These are phyloP conservation scores for Gaillardinia entomophila DNA, from an alignment of 805 yeast genomes.

Conservation along the genomic window DNA sequence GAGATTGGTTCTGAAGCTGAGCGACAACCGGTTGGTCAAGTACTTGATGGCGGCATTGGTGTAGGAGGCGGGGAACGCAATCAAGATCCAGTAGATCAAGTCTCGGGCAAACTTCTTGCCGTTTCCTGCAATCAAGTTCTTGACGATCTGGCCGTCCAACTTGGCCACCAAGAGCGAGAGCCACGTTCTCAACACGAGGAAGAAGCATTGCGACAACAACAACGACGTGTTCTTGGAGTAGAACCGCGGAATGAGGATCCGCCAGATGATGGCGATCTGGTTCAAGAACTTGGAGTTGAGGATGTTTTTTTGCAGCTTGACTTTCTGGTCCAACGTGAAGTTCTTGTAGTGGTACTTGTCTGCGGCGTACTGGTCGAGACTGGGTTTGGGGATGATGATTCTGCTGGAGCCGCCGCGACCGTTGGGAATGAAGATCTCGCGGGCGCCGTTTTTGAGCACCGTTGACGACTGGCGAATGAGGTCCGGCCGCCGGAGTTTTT, in stretches of 20 bases:
- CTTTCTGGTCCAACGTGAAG: conserved; percentile 29
- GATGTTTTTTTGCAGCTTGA: conserved; percentile 22
- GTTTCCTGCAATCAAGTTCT: conserved; percentile 78
- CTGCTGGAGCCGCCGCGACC: conserved; percentile 31
- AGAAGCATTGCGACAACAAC: conserved; percentile 64
- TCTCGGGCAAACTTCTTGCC: conserved; percentile 72
- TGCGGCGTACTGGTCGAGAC: conserved; percentile 47
- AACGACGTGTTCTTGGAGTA: conserved; percentile 62
- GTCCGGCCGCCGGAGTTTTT: conserved; percentile 23
- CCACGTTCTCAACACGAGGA: conserved; percentile 80
- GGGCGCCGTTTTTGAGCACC: conserved; percentile 37
- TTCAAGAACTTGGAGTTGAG: conserved; percentile 61
- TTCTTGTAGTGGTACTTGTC: conserved; percentile 50
- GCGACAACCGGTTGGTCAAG: conserved; percentile 67
- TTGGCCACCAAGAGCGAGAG: conserved; percentile 79
- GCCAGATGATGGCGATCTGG: conserved; percentile 72
- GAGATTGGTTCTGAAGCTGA: conserved; percentile 79
- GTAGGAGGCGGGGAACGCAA: conserved; percentile 90
- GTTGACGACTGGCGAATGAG: conserved; percentile 38
- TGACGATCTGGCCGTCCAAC: conserved; percentile 87
- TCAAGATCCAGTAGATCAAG: conserved; percentile 77
- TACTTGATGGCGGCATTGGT: conserved; percentile 86
- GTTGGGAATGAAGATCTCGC: conserved; percentile 45
- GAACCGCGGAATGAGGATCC: conserved; percentile 72
- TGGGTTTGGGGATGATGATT: conserved; percentile 43